Base-by-base conservation (phyloP, 208 protist species). In the Leishmania guyanensis region DNA sequence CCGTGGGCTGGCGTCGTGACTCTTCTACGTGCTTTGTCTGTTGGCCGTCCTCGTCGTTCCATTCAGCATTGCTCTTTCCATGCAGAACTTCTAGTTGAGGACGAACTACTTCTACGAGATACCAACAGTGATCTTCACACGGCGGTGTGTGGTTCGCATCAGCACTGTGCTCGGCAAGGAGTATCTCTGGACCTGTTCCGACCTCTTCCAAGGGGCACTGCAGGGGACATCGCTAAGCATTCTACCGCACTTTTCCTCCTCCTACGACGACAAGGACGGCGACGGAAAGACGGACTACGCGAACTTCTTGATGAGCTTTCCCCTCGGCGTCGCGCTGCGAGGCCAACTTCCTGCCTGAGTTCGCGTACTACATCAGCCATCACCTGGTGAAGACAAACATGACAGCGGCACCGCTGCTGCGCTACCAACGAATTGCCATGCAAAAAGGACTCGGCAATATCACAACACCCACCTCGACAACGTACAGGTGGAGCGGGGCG, bases 1-100 rank as follows among this genome's bases (percentile, higher is more conserved):
- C 26, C 85, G 88, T 10, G 91, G 92, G 36, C 70, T 95, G 29
- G 75, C 77, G 39, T 82, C 91, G 71, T 93, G 87, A 88, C 22
- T 96, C 16, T 89, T 95, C 64, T 94, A 94, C 80, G 48, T 86
- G 43, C 43, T 96, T 39, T 91, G 89, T 56, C 86, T 96, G 9
- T 83, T 96, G 29, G 64, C 72, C 36, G 78, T 96, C 20, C 82
- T 96, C 20, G 81, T 91, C n/a, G 36, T 88, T 14, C 90, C 92
- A 0, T 86, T 93, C 51, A 76, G 94, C 60, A 91, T 97, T 73
- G 86, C 88, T 36, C 71, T 91, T 12, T 77, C 83, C n/a, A 95
- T 94, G 91, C 69, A 88, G 72, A 93, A 94, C 80, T 96, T 97
- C 64, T 97, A 92, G 94, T 17, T 91, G n/a, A 62, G 86, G 81